Conservation (phyloP, 2,329 filamentous ascomycete genomes). For the Fusarium sp. region DNA sequence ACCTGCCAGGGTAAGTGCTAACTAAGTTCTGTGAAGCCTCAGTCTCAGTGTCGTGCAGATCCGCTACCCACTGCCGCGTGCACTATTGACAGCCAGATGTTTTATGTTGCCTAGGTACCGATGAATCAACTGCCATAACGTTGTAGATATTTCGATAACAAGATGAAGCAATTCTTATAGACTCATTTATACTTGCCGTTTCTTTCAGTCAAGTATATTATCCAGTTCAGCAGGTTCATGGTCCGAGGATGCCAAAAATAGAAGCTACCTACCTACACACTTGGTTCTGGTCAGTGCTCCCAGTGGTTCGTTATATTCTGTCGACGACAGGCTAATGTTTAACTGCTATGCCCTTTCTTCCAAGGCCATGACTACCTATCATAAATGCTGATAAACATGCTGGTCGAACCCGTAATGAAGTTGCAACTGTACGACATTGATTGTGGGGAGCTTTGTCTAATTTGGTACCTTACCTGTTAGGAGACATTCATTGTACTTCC, state of each 20-base stretch:
- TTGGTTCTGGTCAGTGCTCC: neutral
- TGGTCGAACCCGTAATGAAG: too few relatives aligned
- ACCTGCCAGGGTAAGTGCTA: too few relatives aligned
- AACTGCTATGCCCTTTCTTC: neutral
- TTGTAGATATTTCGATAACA: too few relatives aligned
- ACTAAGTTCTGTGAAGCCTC: too few relatives aligned
- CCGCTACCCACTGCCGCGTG: slow-evolving; percentile 3
- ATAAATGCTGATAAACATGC: too few relatives aligned
- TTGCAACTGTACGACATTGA: too few relatives aligned
- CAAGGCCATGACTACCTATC: too few relatives aligned
- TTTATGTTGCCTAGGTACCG: neutral
- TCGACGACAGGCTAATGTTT: neutral
- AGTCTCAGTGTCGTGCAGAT: neutral
- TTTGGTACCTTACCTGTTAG: too few relatives aligned
- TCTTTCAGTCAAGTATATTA: neutral
- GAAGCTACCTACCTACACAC: neutral
- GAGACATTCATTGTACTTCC: neutral
- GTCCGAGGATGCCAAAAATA: neutral
- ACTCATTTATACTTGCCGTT: neutral
- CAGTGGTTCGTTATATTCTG: neutral
- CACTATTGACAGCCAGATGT: neutral
- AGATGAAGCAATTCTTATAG: too few relatives aligned
- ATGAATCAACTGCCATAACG: too few relatives aligned
- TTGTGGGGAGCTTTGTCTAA: neutral
- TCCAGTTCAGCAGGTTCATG: neutral